Evolutionary conservation across 257 asterid species (phyloP).

Genomic region (Nemophila menziesii): DNA sequence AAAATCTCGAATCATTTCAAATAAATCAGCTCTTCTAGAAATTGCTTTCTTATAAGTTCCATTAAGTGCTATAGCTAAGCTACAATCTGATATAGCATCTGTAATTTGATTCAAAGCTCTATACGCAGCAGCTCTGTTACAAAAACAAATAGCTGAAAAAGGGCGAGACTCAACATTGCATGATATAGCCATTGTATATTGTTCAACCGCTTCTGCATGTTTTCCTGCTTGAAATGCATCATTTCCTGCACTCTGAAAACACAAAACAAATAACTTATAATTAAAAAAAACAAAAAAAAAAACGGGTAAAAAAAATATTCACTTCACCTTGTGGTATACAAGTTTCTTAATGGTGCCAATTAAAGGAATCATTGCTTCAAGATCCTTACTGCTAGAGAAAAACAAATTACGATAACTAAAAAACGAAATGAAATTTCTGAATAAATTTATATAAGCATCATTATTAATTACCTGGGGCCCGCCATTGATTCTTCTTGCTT

Average conservation of each 20-base stretch:
- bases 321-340: constrained; percentile 65
- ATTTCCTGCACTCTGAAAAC: constrained; percentile 74
- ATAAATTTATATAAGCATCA: not conserved
- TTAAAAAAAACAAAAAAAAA: constrained; percentile 2
- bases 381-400: constrained; percentile 34
- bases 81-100: constrained; percentile 94
- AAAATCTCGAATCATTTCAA: constrained; percentile 84
- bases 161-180: constrained; percentile 82
- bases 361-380: constrained; percentile 59
- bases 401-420: constrained; percentile 13
- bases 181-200: constrained; percentile 75
- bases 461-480: constrained; percentile 16
- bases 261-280: constrained; percentile 1
- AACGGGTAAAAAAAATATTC: constrained; percentile 18
- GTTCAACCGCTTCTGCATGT: constrained; percentile 74
- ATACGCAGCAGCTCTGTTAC: constrained; percentile 97
- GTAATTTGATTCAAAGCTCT: constrained; percentile 73
- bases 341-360: constrained; percentile 59
- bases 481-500: constrained; percentile 53
- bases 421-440: not conserved
- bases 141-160: constrained; percentile 82
- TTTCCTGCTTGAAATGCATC: constrained; percentile 80
- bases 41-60: constrained; percentile 74
- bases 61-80: constrained; percentile 89
- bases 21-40: constrained; percentile 68